Evolutionary conservation across 2,329 filamentous ascomycete species (phyloP).

Genomic region (Westerdykella aurantiaca): DNA sequence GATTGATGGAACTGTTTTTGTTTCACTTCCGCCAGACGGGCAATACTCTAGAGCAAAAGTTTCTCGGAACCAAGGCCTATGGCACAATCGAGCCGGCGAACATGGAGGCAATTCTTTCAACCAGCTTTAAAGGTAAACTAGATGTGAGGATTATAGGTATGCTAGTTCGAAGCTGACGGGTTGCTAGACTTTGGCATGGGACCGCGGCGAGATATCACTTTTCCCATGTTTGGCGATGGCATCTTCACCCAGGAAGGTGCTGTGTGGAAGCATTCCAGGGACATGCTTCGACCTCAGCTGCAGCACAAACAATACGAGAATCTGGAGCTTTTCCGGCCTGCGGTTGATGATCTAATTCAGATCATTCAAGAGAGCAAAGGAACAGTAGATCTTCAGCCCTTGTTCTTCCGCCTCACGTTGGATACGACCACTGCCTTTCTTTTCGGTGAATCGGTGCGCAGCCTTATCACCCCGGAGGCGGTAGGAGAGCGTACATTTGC

Average conservation of each 20-base stretch:
- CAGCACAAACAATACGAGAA: conserved; percentile 45
- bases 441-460: conserved; percentile 45
- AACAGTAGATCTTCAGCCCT: conserved; percentile 52
- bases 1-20: conserved; percentile 28
- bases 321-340: conserved; percentile 51
- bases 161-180: conserved; percentile 1
- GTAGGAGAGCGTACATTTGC: conserved; percentile 27
- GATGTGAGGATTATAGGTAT: not conserved
- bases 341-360: conserved; percentile 51
- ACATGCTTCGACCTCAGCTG: conserved; percentile 46
- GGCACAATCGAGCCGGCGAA: conserved; percentile 22
- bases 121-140: conserved; percentile 14
- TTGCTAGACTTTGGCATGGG: conserved; percentile 37
- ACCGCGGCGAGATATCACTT: conserved; percentile 29
- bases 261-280: conserved; percentile 24
- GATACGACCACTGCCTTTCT: conserved; percentile 64
- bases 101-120: conserved; percentile 17
- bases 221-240: conserved; percentile 36
- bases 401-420: conserved; percentile 62
- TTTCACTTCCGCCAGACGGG: conserved; percentile 34
- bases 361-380: conserved; percentile 46
- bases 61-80: conserved; percentile 15
- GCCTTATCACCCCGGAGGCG: conserved; percentile 14
- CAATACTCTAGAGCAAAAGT: conserved; percentile 15
- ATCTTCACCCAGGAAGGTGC: conserved; percentile 40